These are phyloP conservation scores for Malania oleifera DNA, from an alignment of 164 flowering plant genomes.

Conservation along the genomic window DNA sequence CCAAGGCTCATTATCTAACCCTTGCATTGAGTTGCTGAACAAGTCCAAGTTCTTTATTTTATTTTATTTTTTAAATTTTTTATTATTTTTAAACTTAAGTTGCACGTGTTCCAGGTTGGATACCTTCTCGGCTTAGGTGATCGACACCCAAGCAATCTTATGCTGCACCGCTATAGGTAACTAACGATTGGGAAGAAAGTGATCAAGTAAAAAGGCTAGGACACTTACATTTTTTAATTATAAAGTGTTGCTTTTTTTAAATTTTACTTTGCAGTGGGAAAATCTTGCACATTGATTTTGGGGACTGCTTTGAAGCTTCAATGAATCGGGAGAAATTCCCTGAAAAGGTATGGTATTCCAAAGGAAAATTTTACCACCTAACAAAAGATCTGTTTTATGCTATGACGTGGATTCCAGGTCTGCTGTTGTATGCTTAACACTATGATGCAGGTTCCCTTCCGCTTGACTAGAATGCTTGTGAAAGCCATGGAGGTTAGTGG, in stretches of 20 bases:
- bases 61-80: background rate
- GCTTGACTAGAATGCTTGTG: constrained; percentile 98
- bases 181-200: background rate
- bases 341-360: constrained; percentile 56
- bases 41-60: too few relatives aligned
- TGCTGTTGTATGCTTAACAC: background rate
- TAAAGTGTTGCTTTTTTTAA: background rate
- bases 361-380: too few relatives aligned
- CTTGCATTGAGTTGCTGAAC: too few relatives aligned
- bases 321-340: constrained; percentile 98
- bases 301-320: constrained; percentile 99
- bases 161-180: constrained; percentile 97
- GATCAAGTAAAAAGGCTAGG: too few relatives aligned
- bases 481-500: constrained; percentile 99
- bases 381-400: too few relatives aligned
- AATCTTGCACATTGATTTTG: constrained; percentile 98
- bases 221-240: background rate
- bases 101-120: constrained; percentile 65
- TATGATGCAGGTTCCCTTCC: constrained; percentile 84
- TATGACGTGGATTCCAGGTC: background rate
- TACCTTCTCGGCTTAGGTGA: constrained; percentile 99
- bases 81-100: background rate
- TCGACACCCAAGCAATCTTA: constrained; percentile 97
- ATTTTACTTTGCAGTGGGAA: constrained; percentile 63
- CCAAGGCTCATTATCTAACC: too few relatives aligned